Percentiles rank a stretch among this genome's conserved stretches.
Evolutionary conservation across 306 rosid genomes (phyloP).

Genomic region (Leucaena leucocephala): DNA sequence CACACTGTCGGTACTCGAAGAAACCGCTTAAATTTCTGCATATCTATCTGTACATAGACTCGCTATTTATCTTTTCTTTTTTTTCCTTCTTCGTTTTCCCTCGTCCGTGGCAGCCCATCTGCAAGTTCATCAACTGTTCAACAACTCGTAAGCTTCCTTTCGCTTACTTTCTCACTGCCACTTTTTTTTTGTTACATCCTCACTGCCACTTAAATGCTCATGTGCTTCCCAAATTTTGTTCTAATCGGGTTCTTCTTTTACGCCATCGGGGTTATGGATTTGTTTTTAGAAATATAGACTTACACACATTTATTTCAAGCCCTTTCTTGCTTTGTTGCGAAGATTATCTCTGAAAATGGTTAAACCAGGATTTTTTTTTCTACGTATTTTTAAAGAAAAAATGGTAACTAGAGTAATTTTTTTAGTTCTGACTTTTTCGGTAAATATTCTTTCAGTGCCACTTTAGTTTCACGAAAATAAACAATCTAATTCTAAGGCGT

Average conservation of each 20-base stretch:
- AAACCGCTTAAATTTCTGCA: conserved; percentile 41
- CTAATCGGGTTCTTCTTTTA: background rate
- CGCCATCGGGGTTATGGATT: background rate
- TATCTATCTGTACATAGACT: conserved; percentile 29
- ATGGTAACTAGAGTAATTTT: background rate
- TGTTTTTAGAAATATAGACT: background rate
- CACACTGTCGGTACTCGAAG: conserved; percentile 44
- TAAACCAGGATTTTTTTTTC: background rate
- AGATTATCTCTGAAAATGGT: conserved; percentile 5
- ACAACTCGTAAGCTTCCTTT: conserved; percentile 51
- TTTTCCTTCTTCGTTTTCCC: conserved; percentile 29
- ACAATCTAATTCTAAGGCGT: background rate
- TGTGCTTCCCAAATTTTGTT: background rate
- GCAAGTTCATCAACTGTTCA: conserved; percentile 46
- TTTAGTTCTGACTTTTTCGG: background rate
- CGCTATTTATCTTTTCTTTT: background rate
- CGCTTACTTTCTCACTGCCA: conserved; percentile 41
- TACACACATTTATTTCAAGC: background rate
- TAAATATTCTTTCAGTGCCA: conserved; percentile 3
- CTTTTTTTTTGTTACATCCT: no score
- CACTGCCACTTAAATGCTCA: conserved; percentile 3
- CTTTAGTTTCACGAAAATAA: background rate
- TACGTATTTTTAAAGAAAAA: background rate
- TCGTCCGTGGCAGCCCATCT: conserved; percentile 56
- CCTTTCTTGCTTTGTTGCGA: conserved; percentile 14